phyloP scores from a whole-genome alignment of 345 rosid species.

The Hibiscus mutabilis region DNA sequence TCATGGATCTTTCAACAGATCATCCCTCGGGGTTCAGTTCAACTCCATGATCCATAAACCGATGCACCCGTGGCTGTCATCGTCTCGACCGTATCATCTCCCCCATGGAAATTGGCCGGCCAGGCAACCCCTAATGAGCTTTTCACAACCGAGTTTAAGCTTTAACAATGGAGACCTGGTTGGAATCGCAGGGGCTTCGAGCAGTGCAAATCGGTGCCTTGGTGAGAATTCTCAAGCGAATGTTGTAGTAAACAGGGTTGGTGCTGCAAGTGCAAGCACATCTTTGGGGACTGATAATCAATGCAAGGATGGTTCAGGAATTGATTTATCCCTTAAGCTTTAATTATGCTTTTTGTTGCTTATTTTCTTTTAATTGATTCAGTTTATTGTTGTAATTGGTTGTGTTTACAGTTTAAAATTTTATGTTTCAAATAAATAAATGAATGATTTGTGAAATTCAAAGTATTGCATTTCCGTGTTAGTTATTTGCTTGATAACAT shows the following conservation, averaged over 20 bases:
- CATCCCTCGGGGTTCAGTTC: slow-evolving; percentile 13
- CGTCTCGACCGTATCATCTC: not conserved
- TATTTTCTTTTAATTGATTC: not conserved
- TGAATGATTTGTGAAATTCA: not conserved
- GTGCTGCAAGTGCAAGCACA: not conserved
- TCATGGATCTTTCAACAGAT: slow-evolving; percentile 19
- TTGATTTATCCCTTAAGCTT: slow-evolving; percentile 11
- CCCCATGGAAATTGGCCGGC: not conserved
- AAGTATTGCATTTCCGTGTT: no score
- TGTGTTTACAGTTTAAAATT: not conserved
- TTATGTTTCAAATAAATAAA: not conserved
- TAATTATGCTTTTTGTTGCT: not conserved
- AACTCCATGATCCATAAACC: slow-evolving; percentile 27
- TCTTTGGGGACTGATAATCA: not conserved
- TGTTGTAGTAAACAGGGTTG: not conserved
- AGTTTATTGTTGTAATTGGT: not conserved
- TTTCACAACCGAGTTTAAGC: not conserved
- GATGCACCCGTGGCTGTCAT: slow-evolving; percentile 13
- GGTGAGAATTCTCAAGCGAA: no score
- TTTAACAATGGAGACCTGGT: not conserved
- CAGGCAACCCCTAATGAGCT: not conserved
- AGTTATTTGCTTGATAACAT: no score
- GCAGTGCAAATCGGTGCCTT: no score
- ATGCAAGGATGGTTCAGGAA: not conserved
- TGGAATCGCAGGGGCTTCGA: not conserved